phyloP scores from a whole-genome alignment of 352 stramenopile genomes.

The Phytophthora capsici region DNA sequence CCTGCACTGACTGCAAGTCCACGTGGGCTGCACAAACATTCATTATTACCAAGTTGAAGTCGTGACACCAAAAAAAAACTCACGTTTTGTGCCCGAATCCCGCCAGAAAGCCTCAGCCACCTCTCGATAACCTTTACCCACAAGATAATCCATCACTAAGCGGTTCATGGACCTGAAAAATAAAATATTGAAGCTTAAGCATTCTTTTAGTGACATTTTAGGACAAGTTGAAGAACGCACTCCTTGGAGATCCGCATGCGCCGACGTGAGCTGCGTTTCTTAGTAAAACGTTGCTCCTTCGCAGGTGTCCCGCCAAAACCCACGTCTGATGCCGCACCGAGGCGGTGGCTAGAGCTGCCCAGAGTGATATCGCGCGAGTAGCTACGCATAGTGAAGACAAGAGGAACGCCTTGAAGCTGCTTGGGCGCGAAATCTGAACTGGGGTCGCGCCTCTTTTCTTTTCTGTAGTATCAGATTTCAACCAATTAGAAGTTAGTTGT shows the following conservation, averaged over 20 bases:
- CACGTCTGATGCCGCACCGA: slow-evolving; percentile 19
- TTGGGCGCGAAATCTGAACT: slow-evolving; percentile 41
- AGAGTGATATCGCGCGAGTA: slow-evolving; percentile 29
- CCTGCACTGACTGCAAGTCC: slow-evolving; percentile 77
- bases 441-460: slow-evolving; percentile 23
- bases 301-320: slow-evolving; percentile 15
- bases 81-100: slow-evolving; percentile 76
- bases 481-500: slow-evolving; percentile 2
- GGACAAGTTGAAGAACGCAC: slow-evolving; percentile 36
- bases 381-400: slow-evolving; percentile 23
- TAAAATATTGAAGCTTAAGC: slow-evolving; percentile 12
- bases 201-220: background rate
- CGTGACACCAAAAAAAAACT: slow-evolving; percentile 21
- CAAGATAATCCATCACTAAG: slow-evolving; percentile 84
- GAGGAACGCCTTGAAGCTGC: slow-evolving; percentile 5
- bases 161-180: slow-evolving; percentile 72
- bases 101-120: slow-evolving; percentile 79
- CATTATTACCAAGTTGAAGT: slow-evolving; percentile 24
- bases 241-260: slow-evolving; percentile 76
- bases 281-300: slow-evolving; percentile 31
- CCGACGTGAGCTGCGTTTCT: slow-evolving; percentile 38
- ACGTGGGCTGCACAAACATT: slow-evolving; percentile 50
- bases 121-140: slow-evolving; percentile 79
- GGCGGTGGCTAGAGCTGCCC: slow-evolving; percentile 22
- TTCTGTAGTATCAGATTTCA: slow-evolving; percentile 1